These are phyloP conservation scores for Podospora comata DNA, from an alignment of 495 filamentous ascomycete genomes.

Conservation along the genomic window DNA sequence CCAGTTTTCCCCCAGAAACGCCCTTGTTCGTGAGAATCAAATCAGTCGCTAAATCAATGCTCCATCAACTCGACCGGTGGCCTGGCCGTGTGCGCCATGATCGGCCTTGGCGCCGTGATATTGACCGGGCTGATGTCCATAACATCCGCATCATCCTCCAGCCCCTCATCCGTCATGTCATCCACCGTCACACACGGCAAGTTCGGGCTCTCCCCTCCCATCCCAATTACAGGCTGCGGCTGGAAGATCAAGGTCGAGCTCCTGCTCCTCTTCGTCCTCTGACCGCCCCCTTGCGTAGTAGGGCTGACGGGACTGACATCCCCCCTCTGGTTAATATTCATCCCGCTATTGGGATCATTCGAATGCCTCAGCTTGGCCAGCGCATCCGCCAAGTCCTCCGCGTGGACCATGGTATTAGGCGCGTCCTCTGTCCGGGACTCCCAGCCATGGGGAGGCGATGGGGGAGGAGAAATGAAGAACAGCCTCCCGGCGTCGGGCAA, in stretches of 20 bases:
- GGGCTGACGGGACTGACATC: slow-evolving; percentile 28
- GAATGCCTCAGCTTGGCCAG: slow-evolving; percentile 62
- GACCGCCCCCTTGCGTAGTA: slow-evolving; percentile 26
- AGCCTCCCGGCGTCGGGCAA: slow-evolving; percentile 84
- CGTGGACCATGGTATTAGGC: slow-evolving; percentile 90
- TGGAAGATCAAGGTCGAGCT: slow-evolving; percentile 49
- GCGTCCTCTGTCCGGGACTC: slow-evolving; percentile 83
- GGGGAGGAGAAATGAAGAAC: slow-evolving; percentile 96
- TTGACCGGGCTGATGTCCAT: slow-evolving; percentile 43
- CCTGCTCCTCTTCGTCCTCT: slow-evolving; percentile 33
- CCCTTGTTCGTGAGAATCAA: background rate
- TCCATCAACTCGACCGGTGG: slow-evolving; percentile 92
- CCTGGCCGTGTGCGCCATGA: slow-evolving; percentile 70
- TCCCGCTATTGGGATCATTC: slow-evolving; percentile 8
- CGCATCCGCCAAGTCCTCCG: slow-evolving; percentile 80
- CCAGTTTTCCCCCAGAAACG: background rate
- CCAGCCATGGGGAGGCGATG: slow-evolving; percentile 89
- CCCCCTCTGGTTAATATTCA: background rate
- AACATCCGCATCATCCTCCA: slow-evolving; percentile 23
- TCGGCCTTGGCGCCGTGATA: slow-evolving; percentile 50
- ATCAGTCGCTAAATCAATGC: slow-evolving; percentile 22
- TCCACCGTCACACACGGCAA: slow-evolving; percentile 89
- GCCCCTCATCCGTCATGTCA: slow-evolving; percentile 65
- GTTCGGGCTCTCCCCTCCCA: slow-evolving; percentile 55
- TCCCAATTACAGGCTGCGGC: slow-evolving; percentile 52